Evolutionary conservation across 2,329 filamentous ascomycete genomes (phyloP).

Genomic region (Mollisia scopiformis): DNA sequence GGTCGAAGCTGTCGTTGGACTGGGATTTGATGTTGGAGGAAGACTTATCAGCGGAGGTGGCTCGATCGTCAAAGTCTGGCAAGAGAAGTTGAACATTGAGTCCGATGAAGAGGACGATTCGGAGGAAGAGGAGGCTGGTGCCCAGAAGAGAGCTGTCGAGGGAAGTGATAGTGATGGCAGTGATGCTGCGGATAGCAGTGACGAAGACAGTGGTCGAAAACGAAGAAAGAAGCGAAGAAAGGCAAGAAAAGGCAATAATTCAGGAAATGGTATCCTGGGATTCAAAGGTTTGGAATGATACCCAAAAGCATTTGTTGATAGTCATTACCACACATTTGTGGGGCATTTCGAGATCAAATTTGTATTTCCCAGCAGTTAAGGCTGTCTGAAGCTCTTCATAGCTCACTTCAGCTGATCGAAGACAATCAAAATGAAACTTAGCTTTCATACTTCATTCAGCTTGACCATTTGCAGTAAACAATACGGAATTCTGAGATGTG

Average conservation of each 20-base stretch:
- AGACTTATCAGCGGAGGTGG: slow-evolving; percentile 91
- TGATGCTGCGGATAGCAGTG: slow-evolving; percentile 29
- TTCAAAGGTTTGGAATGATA: slow-evolving; percentile 36
- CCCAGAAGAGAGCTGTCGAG: slow-evolving; percentile 33
- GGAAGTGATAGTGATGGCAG: slow-evolving; percentile 31
- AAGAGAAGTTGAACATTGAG: slow-evolving; percentile 62
- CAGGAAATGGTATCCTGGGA: slow-evolving; percentile 35
- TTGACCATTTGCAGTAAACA: too few species aligned
- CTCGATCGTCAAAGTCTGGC: slow-evolving; percentile 86
- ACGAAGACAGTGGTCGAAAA: slow-evolving; percentile 30
- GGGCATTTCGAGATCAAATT: background rate
- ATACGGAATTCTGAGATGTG: too few species aligned
- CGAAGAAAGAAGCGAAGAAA: slow-evolving; percentile 36
- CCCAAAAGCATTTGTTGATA: background rate
- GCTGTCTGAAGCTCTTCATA: too few species aligned
- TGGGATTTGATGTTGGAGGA: slow-evolving; percentile 84
- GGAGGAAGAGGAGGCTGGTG: slow-evolving; percentile 49
- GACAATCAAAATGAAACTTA: too few species aligned
- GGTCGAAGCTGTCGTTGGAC: slow-evolving; percentile 78
- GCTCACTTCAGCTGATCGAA: background rate
- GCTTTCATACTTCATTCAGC: too few species aligned
- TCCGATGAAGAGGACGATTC: slow-evolving; percentile 50
- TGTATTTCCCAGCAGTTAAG: too few species aligned
- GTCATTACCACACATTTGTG: background rate
- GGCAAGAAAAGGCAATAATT: slow-evolving; percentile 34